Evolutionary conservation across 257 asterid genomes (phyloP).

Genomic region (Nicotiana obtusifolia): DNA sequence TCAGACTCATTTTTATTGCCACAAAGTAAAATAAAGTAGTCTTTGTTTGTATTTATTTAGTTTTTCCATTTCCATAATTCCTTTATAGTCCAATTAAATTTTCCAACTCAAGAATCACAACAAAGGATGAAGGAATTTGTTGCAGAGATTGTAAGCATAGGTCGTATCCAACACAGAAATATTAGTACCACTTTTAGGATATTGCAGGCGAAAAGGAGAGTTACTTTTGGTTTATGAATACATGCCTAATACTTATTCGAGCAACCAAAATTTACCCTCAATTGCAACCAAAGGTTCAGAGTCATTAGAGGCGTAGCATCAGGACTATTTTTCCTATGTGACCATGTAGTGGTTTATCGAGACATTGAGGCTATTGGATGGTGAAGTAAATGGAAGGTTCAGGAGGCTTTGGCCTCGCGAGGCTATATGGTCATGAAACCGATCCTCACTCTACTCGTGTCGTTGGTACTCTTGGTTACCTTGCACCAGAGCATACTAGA

Average conservation of each 20-base stretch:
- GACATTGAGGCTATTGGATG: neutral
- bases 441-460: conserved; percentile 1
- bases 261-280: neutral
- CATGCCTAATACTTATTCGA: neutral
- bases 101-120: neutral
- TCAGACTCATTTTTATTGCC: too few species aligned
- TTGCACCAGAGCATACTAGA: conserved; percentile 5
- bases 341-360: neutral
- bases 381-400: neutral
- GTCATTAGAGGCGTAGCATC: neutral
- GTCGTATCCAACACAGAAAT: conserved; percentile 1
- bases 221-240: neutral
- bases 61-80: too few species aligned
- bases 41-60: too few species aligned
- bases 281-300: conserved; percentile 4
- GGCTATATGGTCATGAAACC: conserved; percentile 4
- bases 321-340: neutral
- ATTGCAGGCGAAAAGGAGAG: neutral
- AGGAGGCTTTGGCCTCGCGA: neutral
- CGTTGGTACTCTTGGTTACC: conserved; percentile 9
- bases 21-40: too few species aligned
- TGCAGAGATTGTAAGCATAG: neutral
- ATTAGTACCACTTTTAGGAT: neutral
- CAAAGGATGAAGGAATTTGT: conserved; percentile 3
- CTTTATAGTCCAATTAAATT: too few species aligned